phyloP scores from a whole-genome alignment of 768 basidiomycete genomes.

The Mrakia frigida region DNA sequence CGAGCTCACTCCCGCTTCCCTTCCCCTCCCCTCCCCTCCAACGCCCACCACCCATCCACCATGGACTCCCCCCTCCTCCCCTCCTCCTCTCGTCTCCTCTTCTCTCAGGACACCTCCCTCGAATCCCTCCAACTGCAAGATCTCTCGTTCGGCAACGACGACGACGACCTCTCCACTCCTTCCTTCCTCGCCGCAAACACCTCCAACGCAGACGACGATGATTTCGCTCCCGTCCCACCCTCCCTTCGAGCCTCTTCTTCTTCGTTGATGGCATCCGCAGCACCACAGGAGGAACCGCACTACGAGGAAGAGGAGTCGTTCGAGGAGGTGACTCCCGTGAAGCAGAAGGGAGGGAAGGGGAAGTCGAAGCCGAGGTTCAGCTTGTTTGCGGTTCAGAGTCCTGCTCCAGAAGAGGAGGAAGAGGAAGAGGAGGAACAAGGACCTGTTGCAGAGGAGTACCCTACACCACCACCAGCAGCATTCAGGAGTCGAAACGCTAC shows the following conservation, averaged over 20 bases:
- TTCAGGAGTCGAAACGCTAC: background rate
- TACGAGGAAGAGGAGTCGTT: background rate
- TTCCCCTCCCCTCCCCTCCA: background rate
- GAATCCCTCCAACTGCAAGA: conserved; percentile 19
- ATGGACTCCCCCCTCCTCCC: conserved; percentile 22
- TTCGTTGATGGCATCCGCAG: background rate
- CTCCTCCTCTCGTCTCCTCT: background rate
- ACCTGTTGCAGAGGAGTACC: background rate
- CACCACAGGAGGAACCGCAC: background rate
- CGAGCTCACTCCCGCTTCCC: background rate
- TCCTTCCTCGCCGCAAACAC: background rate
- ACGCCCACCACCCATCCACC: background rate
- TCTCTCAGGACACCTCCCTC: conserved; percentile 9
- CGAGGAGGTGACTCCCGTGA: background rate
- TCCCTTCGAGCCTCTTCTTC: background rate
- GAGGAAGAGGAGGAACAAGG: conserved; percentile 7
- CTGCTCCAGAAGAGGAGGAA: background rate
- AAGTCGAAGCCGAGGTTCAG: conserved; percentile 16
- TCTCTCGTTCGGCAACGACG: conserved; percentile 11
- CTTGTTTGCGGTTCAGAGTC: conserved; percentile 3
- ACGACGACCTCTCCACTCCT: background rate
- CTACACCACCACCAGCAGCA: background rate
- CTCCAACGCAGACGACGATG: background rate
- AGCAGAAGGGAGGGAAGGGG: background rate
- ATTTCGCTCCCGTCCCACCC: background rate